phyloP scores from a whole-genome alignment of 345 rosid species.

The Hibiscus mutabilis region DNA sequence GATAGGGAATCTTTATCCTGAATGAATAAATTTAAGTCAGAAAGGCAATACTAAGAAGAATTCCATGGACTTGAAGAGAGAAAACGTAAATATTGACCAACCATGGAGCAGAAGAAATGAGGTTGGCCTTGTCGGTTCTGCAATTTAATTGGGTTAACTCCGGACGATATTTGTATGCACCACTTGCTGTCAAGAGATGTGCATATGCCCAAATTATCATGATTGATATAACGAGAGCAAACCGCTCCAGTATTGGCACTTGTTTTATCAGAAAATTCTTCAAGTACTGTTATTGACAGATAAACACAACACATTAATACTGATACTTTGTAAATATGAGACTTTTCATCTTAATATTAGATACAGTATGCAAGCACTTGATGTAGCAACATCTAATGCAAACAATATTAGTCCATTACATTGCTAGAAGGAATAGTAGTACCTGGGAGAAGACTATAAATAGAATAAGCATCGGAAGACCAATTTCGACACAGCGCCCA shows the following conservation, averaged over 20 bases:
- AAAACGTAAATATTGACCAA: background rate
- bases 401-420: background rate
- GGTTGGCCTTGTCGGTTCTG: conserved; percentile 89
- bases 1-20: conserved; percentile 96
- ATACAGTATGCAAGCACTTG: background rate
- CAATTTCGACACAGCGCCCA: conserved; percentile 84
- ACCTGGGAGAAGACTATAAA: conserved; percentile 89
- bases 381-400: background rate
- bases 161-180: conserved; percentile 84
- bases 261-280: conserved; percentile 60
- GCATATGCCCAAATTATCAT: conserved; percentile 91
- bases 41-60: background rate
- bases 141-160: conserved; percentile 71
- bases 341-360: background rate
- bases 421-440: conserved; percentile 1
- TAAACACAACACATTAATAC: no score
- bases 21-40: conserved; percentile 14
- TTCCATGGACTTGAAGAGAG: background rate
- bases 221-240: conserved; percentile 68
- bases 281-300: conserved; percentile 51
- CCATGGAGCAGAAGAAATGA: conserved; percentile 99
- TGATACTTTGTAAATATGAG: no score
- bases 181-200: conserved; percentile 91
- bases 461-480: conserved; percentile 84
- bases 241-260: conserved; percentile 78